Percentiles rank a stretch among this genome's conserved stretches.
phyloP scores from a whole-genome alignment of 2,329 filamentous ascomycete genomes.

The Lasiodiplodia hormozganensis region DNA sequence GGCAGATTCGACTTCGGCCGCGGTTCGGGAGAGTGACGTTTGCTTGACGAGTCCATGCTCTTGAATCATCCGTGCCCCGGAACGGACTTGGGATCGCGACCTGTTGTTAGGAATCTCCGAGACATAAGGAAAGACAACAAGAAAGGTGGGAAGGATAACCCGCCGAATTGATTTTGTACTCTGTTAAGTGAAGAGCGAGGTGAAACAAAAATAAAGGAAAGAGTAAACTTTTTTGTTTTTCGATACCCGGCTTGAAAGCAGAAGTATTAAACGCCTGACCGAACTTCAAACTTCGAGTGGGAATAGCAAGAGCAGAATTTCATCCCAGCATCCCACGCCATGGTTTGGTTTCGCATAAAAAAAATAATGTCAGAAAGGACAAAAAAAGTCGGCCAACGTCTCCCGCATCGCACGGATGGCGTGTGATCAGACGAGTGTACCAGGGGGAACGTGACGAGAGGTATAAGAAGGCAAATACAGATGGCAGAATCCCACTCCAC shows the following conservation, averaged over 20 bases:
- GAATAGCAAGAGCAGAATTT: constrained; percentile 23
- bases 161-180: constrained; percentile 20
- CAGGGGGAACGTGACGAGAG: neutral
- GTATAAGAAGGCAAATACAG: constrained; percentile 13
- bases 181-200: constrained; percentile 1
- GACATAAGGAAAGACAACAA: neutral
- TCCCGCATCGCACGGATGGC: neutral
- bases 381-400: neutral
- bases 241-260: neutral
- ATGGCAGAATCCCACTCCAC: constrained; percentile 25
- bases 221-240: constrained; percentile 25
- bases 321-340: constrained; percentile 20
- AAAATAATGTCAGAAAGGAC: neutral
- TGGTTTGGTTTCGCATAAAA: constrained; percentile 1
- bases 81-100: neutral
- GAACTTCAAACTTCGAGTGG: constrained; percentile 19
- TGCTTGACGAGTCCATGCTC: neutral
- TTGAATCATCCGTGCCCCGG: neutral
- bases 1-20: neutral
- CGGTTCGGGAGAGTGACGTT: neutral
- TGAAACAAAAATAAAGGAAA: neutral
- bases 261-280: constrained; percentile 10
- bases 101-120: neutral
- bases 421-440: no score
- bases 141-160: neutral